These are phyloP conservation scores for Penicillium maclennaniae DNA, from an alignment of 495 filamentous ascomycete species.

Conservation along the genomic window DNA sequence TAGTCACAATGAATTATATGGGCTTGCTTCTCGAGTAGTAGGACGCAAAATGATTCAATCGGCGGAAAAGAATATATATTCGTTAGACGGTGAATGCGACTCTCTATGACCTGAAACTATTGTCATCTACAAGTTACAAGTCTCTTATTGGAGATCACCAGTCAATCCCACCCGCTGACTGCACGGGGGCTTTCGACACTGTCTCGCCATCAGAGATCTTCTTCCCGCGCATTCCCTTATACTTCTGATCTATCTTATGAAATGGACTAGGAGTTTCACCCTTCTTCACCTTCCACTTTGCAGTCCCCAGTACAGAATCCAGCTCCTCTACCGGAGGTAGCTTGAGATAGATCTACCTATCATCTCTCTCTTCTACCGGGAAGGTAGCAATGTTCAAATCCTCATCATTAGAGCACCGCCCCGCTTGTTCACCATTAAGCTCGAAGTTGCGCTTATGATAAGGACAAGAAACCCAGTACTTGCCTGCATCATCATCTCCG, in stretches of 20 bases:
- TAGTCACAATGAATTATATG: too few relatives aligned
- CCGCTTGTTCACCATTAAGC: constrained; percentile 63
- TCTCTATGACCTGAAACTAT: background rate
- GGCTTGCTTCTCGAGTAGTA: background rate
- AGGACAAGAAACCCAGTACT: constrained; percentile 85
- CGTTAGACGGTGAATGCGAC: background rate
- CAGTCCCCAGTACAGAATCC: constrained; percentile 76
- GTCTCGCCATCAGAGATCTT: constrained; percentile 50
- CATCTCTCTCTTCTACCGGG: constrained; percentile 69
- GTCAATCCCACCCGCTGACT: constrained; percentile 55
- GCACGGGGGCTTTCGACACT: constrained; percentile 38
- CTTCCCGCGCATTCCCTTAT: constrained; percentile 53
- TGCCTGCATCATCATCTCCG: constrained; percentile 62
- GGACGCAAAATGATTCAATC: background rate
- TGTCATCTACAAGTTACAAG: background rate
- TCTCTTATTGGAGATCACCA: constrained; percentile 55
- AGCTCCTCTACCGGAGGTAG: constrained; percentile 83
- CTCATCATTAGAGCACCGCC: constrained; percentile 74
- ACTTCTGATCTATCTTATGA: constrained; percentile 65
- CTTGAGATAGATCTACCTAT: constrained; percentile 82
- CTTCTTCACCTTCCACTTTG: constrained; percentile 78
- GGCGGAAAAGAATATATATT: background rate
- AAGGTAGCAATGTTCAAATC: constrained; percentile 83
- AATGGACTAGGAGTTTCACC: constrained; percentile 63
- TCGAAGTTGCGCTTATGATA: constrained; percentile 92